Percentiles rank a stretch among this genome's conserved stretches.
Evolutionary conservation across 108 stramenopile species (phyloP).

Genomic region (Fragilaria radians): DNA sequence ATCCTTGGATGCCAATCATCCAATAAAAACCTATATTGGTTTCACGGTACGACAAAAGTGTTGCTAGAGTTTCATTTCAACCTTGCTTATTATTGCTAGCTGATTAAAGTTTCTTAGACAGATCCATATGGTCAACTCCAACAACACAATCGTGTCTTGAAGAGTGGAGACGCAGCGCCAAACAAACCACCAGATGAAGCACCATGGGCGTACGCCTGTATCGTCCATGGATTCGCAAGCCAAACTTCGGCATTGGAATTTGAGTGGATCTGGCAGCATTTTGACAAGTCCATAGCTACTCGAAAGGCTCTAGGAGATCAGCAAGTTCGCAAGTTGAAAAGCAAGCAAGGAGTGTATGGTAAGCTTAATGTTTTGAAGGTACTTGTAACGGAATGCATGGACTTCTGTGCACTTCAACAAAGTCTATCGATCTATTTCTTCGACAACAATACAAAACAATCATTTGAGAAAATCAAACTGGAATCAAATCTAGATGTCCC

Average conservation of each 20-base stretch:
- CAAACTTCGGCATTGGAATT: constrained; percentile 62
- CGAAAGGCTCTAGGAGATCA: constrained; percentile 38
- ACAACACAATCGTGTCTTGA: constrained; percentile 65
- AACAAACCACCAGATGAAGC: too few relatives aligned
- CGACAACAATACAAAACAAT: too few relatives aligned
- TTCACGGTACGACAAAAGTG: too few relatives aligned
- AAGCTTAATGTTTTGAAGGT: too few relatives aligned
- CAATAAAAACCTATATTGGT: constrained; percentile 44
- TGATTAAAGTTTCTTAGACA: too few relatives aligned
- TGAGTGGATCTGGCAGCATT: constrained; percentile 77
- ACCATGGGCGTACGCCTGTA: constrained; percentile 53
- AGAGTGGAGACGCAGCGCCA: constrained; percentile 56
- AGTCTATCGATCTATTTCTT: too few relatives aligned
- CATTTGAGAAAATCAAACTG: too few relatives aligned
- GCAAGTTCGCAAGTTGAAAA: constrained; percentile 19
- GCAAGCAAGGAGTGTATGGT: constrained; percentile 27
- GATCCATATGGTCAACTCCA: constrained; percentile 47
- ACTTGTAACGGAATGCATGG: too few relatives aligned
- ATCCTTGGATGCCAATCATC: constrained; percentile 28
- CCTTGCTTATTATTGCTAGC: too few relatives aligned
- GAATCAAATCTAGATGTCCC: too few relatives aligned
- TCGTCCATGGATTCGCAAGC: constrained; percentile 50
- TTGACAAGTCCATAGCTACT: constrained; percentile 34
- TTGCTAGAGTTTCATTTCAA: too few relatives aligned
- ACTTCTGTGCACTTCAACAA: too few relatives aligned